Percentiles rank a stretch among this genome's conserved stretches.
Conservation (phyloP, 768 basidiomycete genomes). For the Amanita rimosa region DNA sequence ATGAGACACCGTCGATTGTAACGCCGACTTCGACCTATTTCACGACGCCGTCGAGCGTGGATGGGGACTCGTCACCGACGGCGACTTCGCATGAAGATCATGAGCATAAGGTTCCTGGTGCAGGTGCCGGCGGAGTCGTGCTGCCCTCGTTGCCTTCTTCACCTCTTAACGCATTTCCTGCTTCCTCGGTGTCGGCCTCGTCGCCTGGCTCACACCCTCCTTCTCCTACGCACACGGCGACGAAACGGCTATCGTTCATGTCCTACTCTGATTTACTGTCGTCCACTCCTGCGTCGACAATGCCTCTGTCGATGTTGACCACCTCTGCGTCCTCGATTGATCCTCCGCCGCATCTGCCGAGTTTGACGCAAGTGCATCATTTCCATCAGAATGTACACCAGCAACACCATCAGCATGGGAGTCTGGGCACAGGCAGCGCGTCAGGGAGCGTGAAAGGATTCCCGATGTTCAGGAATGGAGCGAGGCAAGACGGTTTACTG, state of each 20-base stretch:
- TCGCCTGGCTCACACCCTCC: slow-evolving; percentile 13
- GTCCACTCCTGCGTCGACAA: slow-evolving; percentile 61
- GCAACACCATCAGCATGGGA: neutral
- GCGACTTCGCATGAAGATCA: slow-evolving; percentile 3
- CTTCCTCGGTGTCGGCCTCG: neutral
- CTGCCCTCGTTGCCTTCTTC: slow-evolving; percentile 2
- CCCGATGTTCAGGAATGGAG: slow-evolving; percentile 8
- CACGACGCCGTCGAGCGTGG: slow-evolving; percentile 16
- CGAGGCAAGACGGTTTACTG: slow-evolving; percentile 26
- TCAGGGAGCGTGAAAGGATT: slow-evolving; percentile 17
- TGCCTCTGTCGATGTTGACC: slow-evolving; percentile 65
- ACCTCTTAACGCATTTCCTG: neutral
- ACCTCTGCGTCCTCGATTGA: slow-evolving; percentile 42
- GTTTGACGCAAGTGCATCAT: slow-evolving; percentile 14
- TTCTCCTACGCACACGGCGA: slow-evolving; percentile 33
- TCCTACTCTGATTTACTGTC: slow-evolving; percentile 80
- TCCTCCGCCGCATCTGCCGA: slow-evolving; percentile 66
- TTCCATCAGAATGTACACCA: neutral
- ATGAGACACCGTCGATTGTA: slow-evolving; percentile 21
- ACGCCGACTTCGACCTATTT: slow-evolving; percentile 42
- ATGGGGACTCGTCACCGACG: neutral
- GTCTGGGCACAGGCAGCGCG: slow-evolving; percentile 9
- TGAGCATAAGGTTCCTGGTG: slow-evolving; percentile 5
- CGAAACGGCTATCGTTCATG: slow-evolving; percentile 80
- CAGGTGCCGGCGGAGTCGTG: slow-evolving; percentile 10